phyloP scores from a whole-genome alignment of 73 alveolate species.

The Stentor roeselii region DNA sequence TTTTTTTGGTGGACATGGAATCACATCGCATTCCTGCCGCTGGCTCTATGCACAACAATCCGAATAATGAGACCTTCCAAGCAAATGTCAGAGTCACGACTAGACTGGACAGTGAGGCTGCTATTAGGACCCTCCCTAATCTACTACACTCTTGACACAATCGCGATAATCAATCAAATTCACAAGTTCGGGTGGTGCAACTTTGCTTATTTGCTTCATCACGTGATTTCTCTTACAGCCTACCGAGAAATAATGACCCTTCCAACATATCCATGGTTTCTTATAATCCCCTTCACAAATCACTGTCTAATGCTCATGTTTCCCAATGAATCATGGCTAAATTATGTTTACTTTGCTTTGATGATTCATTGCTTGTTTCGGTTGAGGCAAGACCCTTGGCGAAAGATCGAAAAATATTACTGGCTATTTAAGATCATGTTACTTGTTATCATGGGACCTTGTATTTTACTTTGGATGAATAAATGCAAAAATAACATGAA shows the following conservation, averaged over 20 bases:
- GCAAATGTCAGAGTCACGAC: neutral
- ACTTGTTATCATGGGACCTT: neutral
- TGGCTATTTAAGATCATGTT: neutral
- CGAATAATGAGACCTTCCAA: neutral
- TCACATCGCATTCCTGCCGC: neutral
- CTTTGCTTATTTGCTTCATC: neutral
- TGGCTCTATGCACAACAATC: neutral
- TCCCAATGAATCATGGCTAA: neutral
- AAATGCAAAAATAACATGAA: conserved; percentile 11
- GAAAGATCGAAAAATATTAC: neutral
- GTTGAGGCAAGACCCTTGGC: neutral
- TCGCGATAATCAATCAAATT: neutral
- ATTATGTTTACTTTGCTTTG: neutral
- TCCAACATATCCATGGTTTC: neutral
- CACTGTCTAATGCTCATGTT: conserved; percentile 18
- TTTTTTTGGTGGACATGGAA: conserved; percentile 2
- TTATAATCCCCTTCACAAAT: neutral
- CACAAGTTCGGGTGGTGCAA: conserved; percentile 24
- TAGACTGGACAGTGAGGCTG: neutral
- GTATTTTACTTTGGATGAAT: neutral
- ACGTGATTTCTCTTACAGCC: neutral
- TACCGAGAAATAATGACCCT: neutral
- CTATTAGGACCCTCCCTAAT: neutral
- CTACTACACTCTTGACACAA: neutral
- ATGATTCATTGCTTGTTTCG: neutral